A percentile compares a stretch with the other conserved stretches of the same genome.
phyloP scores from a whole-genome alignment of 2,329 filamentous ascomycete genomes.

The Didymella sp. region DNA sequence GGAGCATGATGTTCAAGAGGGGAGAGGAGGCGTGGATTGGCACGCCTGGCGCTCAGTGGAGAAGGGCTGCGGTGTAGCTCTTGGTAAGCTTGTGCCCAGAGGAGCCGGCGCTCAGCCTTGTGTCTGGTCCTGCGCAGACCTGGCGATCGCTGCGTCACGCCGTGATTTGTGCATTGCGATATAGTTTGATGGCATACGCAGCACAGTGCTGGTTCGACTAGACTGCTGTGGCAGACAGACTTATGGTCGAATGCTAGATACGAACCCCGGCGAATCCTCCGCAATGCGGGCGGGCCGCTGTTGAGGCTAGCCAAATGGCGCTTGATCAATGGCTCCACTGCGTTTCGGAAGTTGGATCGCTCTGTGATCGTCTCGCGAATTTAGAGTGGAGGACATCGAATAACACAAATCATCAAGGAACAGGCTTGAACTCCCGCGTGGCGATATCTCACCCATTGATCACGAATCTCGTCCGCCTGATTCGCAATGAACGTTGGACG shows the following conservation, averaged over 20 bases:
- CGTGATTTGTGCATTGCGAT: slow-evolving; percentile 21
- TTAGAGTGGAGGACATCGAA: background rate
- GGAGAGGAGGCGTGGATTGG: background rate
- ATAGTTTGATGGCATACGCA: slow-evolving; percentile 15
- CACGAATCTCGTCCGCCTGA: background rate
- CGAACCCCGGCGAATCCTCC: slow-evolving; percentile 1
- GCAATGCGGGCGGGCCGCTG: slow-evolving; percentile 2
- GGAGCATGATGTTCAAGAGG: slow-evolving; percentile 13
- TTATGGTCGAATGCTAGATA: background rate
- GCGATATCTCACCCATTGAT: too few species aligned
- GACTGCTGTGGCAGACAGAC: background rate
- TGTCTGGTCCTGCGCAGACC: slow-evolving; percentile 10
- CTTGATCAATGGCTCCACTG: background rate
- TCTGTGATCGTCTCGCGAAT: background rate
- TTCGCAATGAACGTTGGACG: background rate
- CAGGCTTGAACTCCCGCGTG: too few species aligned
- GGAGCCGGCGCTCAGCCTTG: slow-evolving; percentile 23
- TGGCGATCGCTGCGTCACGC: background rate
- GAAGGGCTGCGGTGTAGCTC: slow-evolving; percentile 14
- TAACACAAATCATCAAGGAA: too few species aligned
- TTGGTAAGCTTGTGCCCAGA: slow-evolving; percentile 21
- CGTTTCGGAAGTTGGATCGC: background rate
- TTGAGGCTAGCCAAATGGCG: background rate
- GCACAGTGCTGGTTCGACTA: background rate
- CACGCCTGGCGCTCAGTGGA: slow-evolving; percentile 4